Evolutionary conservation across 2,329 filamentous ascomycete genomes (phyloP).

Genomic region (Fusarium sp.): DNA sequence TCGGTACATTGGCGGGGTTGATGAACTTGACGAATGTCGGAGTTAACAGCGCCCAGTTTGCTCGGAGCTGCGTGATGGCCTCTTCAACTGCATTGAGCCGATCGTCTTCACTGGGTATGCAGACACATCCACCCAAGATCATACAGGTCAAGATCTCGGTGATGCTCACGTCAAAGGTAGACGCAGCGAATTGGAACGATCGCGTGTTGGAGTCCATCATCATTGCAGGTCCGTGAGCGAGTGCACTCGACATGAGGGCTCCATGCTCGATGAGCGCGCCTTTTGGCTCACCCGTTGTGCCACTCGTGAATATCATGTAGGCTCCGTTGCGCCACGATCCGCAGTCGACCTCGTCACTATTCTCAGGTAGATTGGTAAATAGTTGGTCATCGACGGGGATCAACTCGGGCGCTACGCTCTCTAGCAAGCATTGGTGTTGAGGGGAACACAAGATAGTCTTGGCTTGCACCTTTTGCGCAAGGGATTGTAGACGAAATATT

Average conservation of each 20-base stretch:
- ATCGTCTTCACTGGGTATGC: slow-evolving; percentile 51
- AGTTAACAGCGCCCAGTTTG: slow-evolving; percentile 34
- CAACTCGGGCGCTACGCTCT: slow-evolving; percentile 17
- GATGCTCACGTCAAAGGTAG: slow-evolving; percentile 46
- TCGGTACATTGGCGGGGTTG: slow-evolving; percentile 26
- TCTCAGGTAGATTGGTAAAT: background rate
- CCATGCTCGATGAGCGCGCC: slow-evolving; percentile 37
- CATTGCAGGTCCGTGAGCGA: slow-evolving; percentile 34
- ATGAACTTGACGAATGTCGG: slow-evolving; percentile 35
- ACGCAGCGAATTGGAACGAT: slow-evolving; percentile 47
- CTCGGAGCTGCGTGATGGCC: slow-evolving; percentile 25
- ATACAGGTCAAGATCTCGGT: slow-evolving; percentile 33
- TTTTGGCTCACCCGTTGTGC: slow-evolving; percentile 32
- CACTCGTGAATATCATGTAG: slow-evolving; percentile 38
- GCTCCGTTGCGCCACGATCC: slow-evolving; percentile 26
- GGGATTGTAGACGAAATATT: slow-evolving; percentile 14
- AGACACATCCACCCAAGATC: slow-evolving; percentile 45
- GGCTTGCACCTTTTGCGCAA: slow-evolving; percentile 30
- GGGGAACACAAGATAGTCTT: slow-evolving; percentile 33
- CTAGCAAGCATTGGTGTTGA: slow-evolving; percentile 26
- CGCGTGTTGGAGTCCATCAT: slow-evolving; percentile 41
- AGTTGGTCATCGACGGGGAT: slow-evolving; percentile 30
- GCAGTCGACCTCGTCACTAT: background rate
- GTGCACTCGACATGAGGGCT: slow-evolving; percentile 28
- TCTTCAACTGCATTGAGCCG: slow-evolving; percentile 49